Conservation (phyloP, 192 early-diverging fungal species). For the Backusella macrospora region DNA sequence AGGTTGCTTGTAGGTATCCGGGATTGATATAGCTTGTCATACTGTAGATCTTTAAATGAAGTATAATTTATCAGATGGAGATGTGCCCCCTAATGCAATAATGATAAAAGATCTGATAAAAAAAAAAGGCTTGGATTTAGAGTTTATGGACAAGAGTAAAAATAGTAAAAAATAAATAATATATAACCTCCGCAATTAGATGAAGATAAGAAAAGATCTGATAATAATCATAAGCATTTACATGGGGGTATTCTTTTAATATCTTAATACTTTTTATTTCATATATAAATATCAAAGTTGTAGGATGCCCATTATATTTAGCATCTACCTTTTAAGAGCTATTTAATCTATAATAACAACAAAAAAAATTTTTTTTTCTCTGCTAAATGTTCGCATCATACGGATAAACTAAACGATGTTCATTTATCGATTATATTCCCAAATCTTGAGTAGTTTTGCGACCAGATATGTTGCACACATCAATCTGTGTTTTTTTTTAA, state of each 20-base stretch:
- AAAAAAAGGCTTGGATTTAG: background rate
- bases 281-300: background rate
- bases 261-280: background rate
- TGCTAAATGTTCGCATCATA: background rate
- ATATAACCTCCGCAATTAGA: constrained; percentile 1
- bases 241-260: background rate
- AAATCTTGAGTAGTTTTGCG: constrained; percentile 4
- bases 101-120: constrained; percentile 3
- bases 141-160: constrained; percentile 1
- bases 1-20: background rate
- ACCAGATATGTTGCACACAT: background rate
- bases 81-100: background rate
- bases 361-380: background rate
- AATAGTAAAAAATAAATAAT: background rate
- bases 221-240: background rate
- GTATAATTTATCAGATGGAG: constrained; percentile 6
- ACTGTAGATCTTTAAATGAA: background rate
- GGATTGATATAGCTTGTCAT: background rate
- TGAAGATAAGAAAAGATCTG: background rate
- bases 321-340: no score
- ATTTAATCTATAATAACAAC: background rate
- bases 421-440: background rate
- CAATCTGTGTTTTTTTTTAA: background rate
- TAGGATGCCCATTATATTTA: background rate
- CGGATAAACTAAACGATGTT: background rate